Evolutionary conservation across 108 stramenopile genomes (phyloP).

Genomic region (Discostella pseudostelligera): DNA sequence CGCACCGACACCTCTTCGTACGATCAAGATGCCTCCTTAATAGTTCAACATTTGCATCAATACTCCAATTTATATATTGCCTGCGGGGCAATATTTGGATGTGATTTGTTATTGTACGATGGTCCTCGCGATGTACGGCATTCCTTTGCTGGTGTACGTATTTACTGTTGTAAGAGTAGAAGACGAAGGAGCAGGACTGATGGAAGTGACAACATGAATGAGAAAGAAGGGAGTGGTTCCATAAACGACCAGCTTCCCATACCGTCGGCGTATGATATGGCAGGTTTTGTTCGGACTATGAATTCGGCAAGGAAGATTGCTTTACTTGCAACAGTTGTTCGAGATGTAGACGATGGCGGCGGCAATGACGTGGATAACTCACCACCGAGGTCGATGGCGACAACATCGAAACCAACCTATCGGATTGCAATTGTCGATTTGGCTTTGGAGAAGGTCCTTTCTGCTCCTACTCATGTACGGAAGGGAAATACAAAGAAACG

Average conservation of each 20-base stretch:
- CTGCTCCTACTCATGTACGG: slow-evolving; percentile 53
- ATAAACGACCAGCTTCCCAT: slow-evolving; percentile 33
- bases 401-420: neutral
- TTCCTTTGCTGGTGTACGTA: slow-evolving; percentile 87
- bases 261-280: slow-evolving; percentile 71
- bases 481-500: slow-evolving; percentile 41
- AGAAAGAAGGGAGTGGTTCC: slow-evolving; percentile 4
- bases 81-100: slow-evolving; percentile 86
- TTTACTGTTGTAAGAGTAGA: slow-evolving; percentile 22
- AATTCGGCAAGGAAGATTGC: slow-evolving; percentile 87
- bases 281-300: slow-evolving; percentile 73
- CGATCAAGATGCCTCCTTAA: slow-evolving; percentile 36
- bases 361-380: slow-evolving; percentile 1
- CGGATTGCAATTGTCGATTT: slow-evolving; percentile 73
- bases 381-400: no score
- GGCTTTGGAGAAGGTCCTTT: slow-evolving; percentile 70
- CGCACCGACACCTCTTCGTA: slow-evolving; percentile 18
- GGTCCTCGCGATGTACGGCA: slow-evolving; percentile 73
- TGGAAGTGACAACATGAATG: slow-evolving; percentile 1
- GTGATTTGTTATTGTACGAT: slow-evolving; percentile 83
- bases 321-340: slow-evolving; percentile 64
- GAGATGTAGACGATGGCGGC: slow-evolving; percentile 9
- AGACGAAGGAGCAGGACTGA: neutral
- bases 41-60: slow-evolving; percentile 57
- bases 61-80: slow-evolving; percentile 58